Base-by-base conservation (phyloP, 106 monocot genomes). In the Gastrodia elata region DNA sequence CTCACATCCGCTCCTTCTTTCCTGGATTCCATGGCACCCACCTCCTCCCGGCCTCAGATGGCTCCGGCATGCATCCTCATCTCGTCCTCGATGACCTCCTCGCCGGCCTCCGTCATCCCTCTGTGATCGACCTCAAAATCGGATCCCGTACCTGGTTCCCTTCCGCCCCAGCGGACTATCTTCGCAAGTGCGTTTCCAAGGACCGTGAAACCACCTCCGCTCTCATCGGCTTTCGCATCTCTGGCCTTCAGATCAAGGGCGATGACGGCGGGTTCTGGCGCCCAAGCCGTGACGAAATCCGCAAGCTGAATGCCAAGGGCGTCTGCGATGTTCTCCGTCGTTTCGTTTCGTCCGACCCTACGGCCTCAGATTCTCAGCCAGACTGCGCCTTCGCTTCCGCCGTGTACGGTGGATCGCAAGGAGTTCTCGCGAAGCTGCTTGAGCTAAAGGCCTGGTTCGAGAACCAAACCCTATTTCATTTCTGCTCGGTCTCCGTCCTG, bases 401-500 rank as follows among this genome's bases (percentile, higher is more conserved):
- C 16, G 48, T 72, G 48, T 72, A 72, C 30, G 46, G 71, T 18
- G 71, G 71, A 13, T 48, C 48, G 46, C 14, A 34, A 16, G 71
- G 71, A 69, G 74, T 95, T 14, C 64, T 95, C 39, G 83, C 80
- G 8, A 85, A 91, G 72, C 42, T 95, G 71, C n/a, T 72, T 52
- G 85, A 91, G 52, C 78, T 95, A 14, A 95, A 92, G 78, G 71
- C 76, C 6, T 95, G 94, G 94, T 95, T 95, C 42, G 91, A 89
- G 75, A 84, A 85, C 16, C 94, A 91, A 82, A 91, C 94, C 0
- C 32, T 82, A 32, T 95, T 77, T 78, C 91, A 91, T 39, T 95
- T 95, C 83, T 84, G 80, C 76, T 89, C 91, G 5, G 78, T 77
- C 0, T 95, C 94, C 27, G 74, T 89, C 20, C 72, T 95, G 55